Base-by-base conservation (phyloP, 2,329 filamentous ascomycete species). In the Fusarium sp. region DNA sequence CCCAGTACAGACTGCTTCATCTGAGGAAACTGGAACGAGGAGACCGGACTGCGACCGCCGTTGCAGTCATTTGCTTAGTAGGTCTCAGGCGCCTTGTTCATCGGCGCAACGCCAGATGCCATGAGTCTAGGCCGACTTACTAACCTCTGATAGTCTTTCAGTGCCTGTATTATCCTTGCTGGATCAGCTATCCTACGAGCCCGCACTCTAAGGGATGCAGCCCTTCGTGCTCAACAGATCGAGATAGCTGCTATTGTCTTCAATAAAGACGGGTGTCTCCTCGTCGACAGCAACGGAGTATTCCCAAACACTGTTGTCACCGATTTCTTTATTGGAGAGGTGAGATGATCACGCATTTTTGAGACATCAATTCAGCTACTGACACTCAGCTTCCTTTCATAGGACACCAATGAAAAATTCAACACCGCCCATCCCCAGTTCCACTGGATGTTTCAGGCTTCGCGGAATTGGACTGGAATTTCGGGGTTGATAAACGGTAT, bases 361-460 rank as follows among this genome's bases (percentile, higher is more conserved):
- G 10, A 10, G 12, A 15, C 4, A 21, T 46, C 44, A 10, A 4
- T 23, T 45, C 11, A 38, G 10, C 21, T 9, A 25, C 63, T 68
- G 2, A 67, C 10, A 16, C 4, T 6, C 0, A 4, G n/a, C n/a
- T n/a, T 45, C 49, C 18, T 46, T 70, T 62, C 7, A 10, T 39
- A 79, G 76, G 81, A 70, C 69, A 81, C 91, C 59, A 89, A 91
- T 66, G 93, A 97, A 66, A 88, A 91, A 11, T 95, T 97, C 76
- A 90, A 90, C 63, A 90, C 90, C 25, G 88, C 89, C 1, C 93
- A 97, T 78, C 89, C 93, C 0, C 89, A 94, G 4, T 97, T 96
- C 80, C 89, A 94, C 48, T 97, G 94, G 94, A 91, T 96, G 76
- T 97, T 93, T 78, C 89, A 93, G 61, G 93, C 94, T 4, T 93